Evolutionary conservation across 805 yeast species (phyloP), one percentile per base, ranked within the genome.

Genomic region (Ogataea neopini): DNA sequence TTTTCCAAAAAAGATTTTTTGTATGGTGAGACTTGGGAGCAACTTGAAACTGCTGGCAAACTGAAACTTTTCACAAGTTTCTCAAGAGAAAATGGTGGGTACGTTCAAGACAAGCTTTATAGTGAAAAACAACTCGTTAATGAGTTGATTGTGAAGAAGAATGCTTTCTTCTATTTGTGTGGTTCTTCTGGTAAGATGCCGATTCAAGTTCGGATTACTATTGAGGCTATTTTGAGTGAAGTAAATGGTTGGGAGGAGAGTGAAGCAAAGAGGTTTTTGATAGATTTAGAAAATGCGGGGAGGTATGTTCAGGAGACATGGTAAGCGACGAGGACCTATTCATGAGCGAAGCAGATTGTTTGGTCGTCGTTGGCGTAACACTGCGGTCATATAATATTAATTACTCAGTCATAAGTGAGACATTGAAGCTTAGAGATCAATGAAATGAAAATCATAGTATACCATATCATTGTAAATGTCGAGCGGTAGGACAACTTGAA

Each of bases 121-220:
- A 66, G 69, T 23, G 68, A 83, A 36, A 73, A 75, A 26, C 63
- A 70, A 3, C 40, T 71, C 17, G 67, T 92, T 2, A 77, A 73
- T 1, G 75, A 81, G 2, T 63, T 83, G 44, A 59, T 91, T 4
- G 62, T 79, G 1, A 70, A 81, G 11, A 54, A 77, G 36, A 63
- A 72, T n/a, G 95, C 87, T 0, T 65, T 77, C 0, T 69, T 94
- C 4, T 90, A 84, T 61, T 72, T 94, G 5, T 92, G 99, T 72
- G 99, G 99, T 0, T 83, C 96, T 13, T 83, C 95, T 20, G 98
- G 99, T 0, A 80, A 80, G 53, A 94, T 94, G 99, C 99, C 99
- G 84, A 66, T 59, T 15, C 67, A 64, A 40, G 94, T 92, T 1
- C 72, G 96, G 48, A 67, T 86, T n/a, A 92, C 97, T 0, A 63